Evolutionary conservation across 2,329 filamentous ascomycete genomes (phyloP).

Genomic region (Aureobasidium sp.): DNA sequence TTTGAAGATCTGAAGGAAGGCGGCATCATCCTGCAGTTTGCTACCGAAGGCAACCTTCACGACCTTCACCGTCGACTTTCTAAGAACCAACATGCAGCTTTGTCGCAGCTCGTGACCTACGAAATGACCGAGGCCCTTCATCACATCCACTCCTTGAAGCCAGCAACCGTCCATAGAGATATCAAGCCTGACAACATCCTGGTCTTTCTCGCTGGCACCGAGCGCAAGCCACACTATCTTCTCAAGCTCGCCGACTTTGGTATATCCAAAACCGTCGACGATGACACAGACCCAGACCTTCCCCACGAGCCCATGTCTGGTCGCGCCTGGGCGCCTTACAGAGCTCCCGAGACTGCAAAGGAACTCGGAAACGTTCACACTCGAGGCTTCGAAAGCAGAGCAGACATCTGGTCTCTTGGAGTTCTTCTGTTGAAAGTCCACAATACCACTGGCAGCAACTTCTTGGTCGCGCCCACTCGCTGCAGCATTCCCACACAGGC

Average conservation of each 20-base stretch:
- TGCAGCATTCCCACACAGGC: not conserved
- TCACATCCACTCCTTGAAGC: not conserved
- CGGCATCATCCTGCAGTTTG: not conserved
- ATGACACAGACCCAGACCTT: not conserved
- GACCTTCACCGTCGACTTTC: not conserved
- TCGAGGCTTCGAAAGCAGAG: not conserved
- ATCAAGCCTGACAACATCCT: constrained; percentile 13
- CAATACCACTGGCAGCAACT: not conserved
- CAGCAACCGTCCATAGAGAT: constrained; percentile 9
- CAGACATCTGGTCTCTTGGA: constrained; percentile 2
- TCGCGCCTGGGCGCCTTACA: not conserved
- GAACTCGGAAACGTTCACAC: not conserved
- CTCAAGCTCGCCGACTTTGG: constrained; percentile 11
- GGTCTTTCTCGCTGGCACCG: not conserved
- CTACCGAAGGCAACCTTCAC: not conserved
- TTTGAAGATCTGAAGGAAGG: not conserved
- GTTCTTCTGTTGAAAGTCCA: not conserved
- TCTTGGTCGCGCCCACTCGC: not conserved
- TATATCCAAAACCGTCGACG: not conserved
- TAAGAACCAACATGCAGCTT: not conserved
- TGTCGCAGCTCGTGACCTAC: not conserved
- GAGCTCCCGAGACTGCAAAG: not conserved
- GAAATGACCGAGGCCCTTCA: not conserved
- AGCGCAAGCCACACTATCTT: not conserved
- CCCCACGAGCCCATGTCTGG: not conserved